Base-by-base conservation (phyloP, 371 early-diverging fungal species). In the Catenaria anguillulae region DNA sequence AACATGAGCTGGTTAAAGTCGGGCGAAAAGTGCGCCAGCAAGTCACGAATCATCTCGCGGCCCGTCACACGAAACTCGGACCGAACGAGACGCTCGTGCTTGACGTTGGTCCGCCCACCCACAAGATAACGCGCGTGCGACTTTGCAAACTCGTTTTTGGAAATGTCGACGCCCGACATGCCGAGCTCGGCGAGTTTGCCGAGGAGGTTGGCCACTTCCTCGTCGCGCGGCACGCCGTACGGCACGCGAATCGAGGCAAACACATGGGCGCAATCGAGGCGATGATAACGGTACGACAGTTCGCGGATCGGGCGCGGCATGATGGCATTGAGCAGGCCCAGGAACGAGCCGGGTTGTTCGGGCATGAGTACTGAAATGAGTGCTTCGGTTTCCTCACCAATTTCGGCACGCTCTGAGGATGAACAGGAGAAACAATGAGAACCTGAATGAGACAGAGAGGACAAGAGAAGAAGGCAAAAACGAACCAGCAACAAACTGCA, bases 131-230 rank as follows among this genome's bases (percentile, higher is more conserved):
- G 78, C 1, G 89, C 95, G 70, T 95, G 97, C 31, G 85, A 80
- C 70, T 95, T 96, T 43, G 95, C 97, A 74, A 94, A 70, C 69
- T 95, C 97, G 67, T 94, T 90, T 63, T 88, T 80, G 54, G 84
- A 85, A 21, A 90, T 83, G 70, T 97, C 93, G 61, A 71, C 76
- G 4, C 77, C 86, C 31, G 77, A 62, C 82, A 89, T 86, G 15
- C 83, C 87, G 33, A 79, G 71, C 12, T 68, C 64, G 37, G 62
- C 60, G 65, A 93, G 76, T 15, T 68, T 67, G 0, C 66, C 68
- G 60, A 93, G 68, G 60, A 93, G 80, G 45, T 76, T 65, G 0
- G 73, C 72, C 2, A 89, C 71, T 63, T 94, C 93, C n/a, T 50
- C 56, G 1, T 75, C 78, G 29, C 86, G 66, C 58, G 79, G 64